Evolutionary conservation across 2,329 filamentous ascomycete genomes (phyloP).

Genomic region (Claviceps maximensis): DNA sequence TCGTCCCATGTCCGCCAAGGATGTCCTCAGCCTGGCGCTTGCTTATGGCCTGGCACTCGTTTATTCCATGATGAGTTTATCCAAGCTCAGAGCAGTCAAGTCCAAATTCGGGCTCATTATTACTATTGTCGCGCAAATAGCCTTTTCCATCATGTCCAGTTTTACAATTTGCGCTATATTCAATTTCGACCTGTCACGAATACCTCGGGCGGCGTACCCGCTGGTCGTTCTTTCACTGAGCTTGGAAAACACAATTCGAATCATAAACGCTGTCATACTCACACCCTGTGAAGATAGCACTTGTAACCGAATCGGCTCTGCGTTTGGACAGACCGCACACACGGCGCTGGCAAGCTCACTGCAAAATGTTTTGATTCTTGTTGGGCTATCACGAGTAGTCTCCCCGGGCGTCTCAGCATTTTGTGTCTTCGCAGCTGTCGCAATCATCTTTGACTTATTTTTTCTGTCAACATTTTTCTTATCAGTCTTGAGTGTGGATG

Average conservation of each 20-base stretch:
- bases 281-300: constrained; percentile 57
- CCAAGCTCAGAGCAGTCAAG: constrained; percentile 60
- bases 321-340: constrained; percentile 60
- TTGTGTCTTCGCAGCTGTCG: constrained; percentile 63
- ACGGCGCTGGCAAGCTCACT: constrained; percentile 52
- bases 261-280: constrained; percentile 65
- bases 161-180: constrained; percentile 68
- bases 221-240: constrained; percentile 66
- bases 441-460: constrained; percentile 63
- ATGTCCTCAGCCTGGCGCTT: constrained; percentile 48
- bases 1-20: constrained; percentile 54
- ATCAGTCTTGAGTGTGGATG: constrained; percentile 66
- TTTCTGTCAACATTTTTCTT: constrained; percentile 71
- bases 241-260: constrained; percentile 63
- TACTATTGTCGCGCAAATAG: constrained; percentile 56
- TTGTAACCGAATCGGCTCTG: constrained; percentile 56
- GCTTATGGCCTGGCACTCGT: constrained; percentile 51
- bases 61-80: constrained; percentile 55
- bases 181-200: constrained; percentile 60
- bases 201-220: constrained; percentile 62
- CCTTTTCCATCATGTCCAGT: constrained; percentile 62
- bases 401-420: constrained; percentile 61
- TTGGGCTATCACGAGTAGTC: constrained; percentile 51
- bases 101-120: constrained; percentile 60
- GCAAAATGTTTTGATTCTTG: constrained; percentile 57